Base-by-base conservation (phyloP, 2,329 filamentous ascomycete species). In the Fusarium mundagurra region DNA sequence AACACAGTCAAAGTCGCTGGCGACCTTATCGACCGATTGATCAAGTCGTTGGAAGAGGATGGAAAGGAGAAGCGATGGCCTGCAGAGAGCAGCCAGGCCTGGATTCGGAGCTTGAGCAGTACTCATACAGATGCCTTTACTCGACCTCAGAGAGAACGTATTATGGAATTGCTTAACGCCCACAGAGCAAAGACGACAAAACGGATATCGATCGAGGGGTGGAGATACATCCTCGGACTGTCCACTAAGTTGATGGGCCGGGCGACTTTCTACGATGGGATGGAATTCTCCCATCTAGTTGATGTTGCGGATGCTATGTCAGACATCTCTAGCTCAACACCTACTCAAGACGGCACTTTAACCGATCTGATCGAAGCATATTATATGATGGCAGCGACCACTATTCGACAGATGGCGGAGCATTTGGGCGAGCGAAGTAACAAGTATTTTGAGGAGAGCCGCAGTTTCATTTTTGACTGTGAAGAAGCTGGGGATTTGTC, bases 231-330 rank as follows among this genome's bases (percentile, higher is more conserved):
- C 10, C 79, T 90, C 12, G 82, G 84, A 27, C 74, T 90, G 54
- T 83, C 85, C 71, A 78, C 84, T 6, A 89, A 87, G 74, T 78
- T 89, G 31, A 88, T 89, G 84, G 78, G 80, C 10, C 83, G 84
- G n/a, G 84, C 88, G 1, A 88, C 86, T 0, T 88, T 88, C 64
- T 87, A 89, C 72, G 81, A 86, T 71, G 81, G 78, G 1, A 84
- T 89, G 81, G 76, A 68, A 4, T 89, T 85, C 57, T 71, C 76
- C 1, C 78, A 84, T 61, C 78, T 84, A 10, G 76, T 81, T 6
- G 77, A 79, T 10, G 69, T 83, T 14, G 83, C 83, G 4, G 78
- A 83, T 43, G 77, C 78, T 12, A 72, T 83, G 65, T 80, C 80
- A 14, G 70, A 63, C 41, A 45, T 82, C 29, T 76, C 75, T 22